phyloP scores from a whole-genome alignment of 352 stramenopile species.

The Globisporangium spiculum region DNA sequence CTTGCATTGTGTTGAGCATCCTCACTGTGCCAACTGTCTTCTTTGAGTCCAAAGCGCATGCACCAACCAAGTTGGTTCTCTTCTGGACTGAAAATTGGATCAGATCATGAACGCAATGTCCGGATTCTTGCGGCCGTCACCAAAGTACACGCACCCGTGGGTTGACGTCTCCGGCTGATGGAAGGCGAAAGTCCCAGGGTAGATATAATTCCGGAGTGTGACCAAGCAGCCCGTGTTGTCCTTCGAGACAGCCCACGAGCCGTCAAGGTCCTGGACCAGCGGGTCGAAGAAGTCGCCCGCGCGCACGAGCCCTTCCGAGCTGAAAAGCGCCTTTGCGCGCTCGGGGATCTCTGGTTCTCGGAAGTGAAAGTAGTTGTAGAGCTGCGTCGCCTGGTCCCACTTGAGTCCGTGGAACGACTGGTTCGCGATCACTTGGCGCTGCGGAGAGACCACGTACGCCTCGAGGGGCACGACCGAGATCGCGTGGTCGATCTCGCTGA shows the following conservation, averaged over 20 bases:
- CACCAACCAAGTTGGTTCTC: background rate
- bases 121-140: constrained; percentile 69
- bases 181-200: constrained; percentile 63
- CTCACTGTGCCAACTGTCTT: background rate
- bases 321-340: constrained; percentile 49
- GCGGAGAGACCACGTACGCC: constrained; percentile 66
- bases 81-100: background rate
- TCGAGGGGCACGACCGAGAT: constrained; percentile 60
- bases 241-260: constrained; percentile 52
- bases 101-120: constrained; percentile 77
- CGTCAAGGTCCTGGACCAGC: constrained; percentile 63
- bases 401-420: constrained; percentile 64
- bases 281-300: constrained; percentile 69
- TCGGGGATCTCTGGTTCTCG: constrained; percentile 61
- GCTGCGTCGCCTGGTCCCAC: constrained; percentile 55
- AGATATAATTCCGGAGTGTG: constrained; percentile 63
- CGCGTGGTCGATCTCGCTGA: constrained; percentile 62
- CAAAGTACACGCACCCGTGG: constrained; percentile 76
- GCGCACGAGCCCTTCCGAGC: constrained; percentile 55
- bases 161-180: constrained; percentile 49
- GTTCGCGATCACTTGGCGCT: constrained; percentile 67
- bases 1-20: background rate
- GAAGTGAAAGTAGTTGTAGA: constrained; percentile 82
- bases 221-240: constrained; percentile 65
- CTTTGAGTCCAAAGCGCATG: background rate